These are phyloP conservation scores for Saccharomycopsis sp. DNA, from an alignment of 805 yeast species.

Conservation along the genomic window DNA sequence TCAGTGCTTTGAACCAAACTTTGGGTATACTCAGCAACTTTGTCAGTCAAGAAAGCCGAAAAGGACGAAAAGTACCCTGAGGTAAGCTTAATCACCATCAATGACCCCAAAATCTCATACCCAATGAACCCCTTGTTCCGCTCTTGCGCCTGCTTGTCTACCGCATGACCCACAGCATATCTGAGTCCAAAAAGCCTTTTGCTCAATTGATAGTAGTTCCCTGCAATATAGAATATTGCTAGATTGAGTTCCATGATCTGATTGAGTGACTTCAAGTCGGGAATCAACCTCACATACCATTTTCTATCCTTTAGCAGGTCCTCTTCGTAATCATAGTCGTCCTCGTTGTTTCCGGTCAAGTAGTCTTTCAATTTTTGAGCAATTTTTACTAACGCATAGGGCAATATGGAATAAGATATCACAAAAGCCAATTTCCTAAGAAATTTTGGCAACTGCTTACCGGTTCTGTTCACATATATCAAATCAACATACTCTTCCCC, in stretches of 20 bases:
- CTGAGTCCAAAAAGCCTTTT: slow-evolving; percentile 76
- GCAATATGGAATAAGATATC: slow-evolving; percentile 53
- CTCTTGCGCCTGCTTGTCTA: slow-evolving; percentile 28
- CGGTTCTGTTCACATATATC: slow-evolving; percentile 50
- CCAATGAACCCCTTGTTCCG: slow-evolving; percentile 25
- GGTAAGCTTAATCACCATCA: slow-evolving; percentile 14
- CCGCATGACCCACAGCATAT: slow-evolving; percentile 65
- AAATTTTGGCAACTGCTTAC: slow-evolving; percentile 41
- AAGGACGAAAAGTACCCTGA: background rate
- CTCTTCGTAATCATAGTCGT: slow-evolving; percentile 14
- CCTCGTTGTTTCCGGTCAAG: slow-evolving; percentile 10
- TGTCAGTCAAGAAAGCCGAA: slow-evolving; percentile 1
- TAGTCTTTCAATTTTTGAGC: slow-evolving; percentile 5
- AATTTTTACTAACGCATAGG: slow-evolving; percentile 40
- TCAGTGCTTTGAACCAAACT: slow-evolving; percentile 25
- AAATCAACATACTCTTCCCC: slow-evolving; percentile 95
- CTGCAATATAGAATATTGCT: slow-evolving; percentile 76
- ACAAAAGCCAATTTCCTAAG: slow-evolving; percentile 52
- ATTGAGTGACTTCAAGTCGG: slow-evolving; percentile 28
- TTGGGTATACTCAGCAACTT: slow-evolving; percentile 22
- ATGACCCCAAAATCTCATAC: slow-evolving; percentile 59
- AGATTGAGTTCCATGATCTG: slow-evolving; percentile 60
- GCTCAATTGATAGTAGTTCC: slow-evolving; percentile 71
- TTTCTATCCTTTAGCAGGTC: slow-evolving; percentile 10
- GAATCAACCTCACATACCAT: slow-evolving; percentile 10